Conservation (phyloP, 768 basidiomycete species). For the Rhodosporidiobolus odoratus region DNA sequence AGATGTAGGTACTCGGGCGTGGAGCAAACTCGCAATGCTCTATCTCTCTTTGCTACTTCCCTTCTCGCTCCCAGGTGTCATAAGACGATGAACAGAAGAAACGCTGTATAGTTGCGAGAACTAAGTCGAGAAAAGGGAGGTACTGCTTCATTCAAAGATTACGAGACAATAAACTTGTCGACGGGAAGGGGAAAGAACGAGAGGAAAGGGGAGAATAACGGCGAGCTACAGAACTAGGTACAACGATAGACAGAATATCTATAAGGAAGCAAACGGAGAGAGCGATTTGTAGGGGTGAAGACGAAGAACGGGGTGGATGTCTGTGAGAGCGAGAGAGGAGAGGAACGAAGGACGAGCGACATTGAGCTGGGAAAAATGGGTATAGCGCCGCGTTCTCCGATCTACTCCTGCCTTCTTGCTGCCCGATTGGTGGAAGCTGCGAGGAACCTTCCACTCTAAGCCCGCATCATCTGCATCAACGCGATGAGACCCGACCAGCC, state of each 20-base stretch:
- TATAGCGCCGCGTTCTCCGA: not conserved
- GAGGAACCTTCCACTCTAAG: not conserved
- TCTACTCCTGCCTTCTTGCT: not conserved
- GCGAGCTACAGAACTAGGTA: not conserved
- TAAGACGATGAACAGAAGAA: no score
- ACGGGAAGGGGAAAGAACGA: not conserved
- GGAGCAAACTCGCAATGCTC: not conserved
- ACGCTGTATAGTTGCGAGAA: no score
- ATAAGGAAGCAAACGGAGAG: not conserved
- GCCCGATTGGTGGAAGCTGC: not conserved
- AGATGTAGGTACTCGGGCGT: constrained; percentile 16
- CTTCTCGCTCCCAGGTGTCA: no score
- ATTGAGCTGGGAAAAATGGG: not conserved
- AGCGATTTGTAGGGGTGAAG: not conserved
- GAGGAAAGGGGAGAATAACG: not conserved
- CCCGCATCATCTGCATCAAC: constrained; percentile 28
- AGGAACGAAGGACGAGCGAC: not conserved
- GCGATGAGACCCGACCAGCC: constrained; percentile 28
- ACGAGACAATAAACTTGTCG: not conserved
- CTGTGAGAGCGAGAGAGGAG: not conserved
- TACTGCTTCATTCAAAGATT: no score
- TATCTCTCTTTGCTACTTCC: not conserved
- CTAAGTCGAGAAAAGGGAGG: no score
- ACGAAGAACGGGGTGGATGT: not conserved
- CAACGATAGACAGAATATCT: not conserved